Base-by-base conservation (phyloP, 1,139 yeast genomes). In the Magnusiomyces sp. region DNA sequence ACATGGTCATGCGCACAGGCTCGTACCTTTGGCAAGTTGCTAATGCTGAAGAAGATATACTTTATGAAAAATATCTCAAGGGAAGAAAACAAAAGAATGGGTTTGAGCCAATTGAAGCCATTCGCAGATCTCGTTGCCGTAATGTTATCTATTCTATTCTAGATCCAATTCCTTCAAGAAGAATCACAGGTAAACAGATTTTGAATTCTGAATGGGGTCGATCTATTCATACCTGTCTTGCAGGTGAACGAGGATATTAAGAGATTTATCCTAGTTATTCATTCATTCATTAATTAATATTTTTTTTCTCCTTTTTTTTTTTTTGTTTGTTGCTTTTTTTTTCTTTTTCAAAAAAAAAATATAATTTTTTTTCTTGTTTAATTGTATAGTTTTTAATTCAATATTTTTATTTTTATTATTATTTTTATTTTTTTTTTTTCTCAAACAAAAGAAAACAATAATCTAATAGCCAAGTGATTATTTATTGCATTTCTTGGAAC, bases 1-100 rank as follows among this genome's bases (percentile, higher is more conserved):
- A 90, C 67, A 89, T 92, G 97, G 97, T 96, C 9, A 90, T 92
- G 97, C 76, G 97, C 62, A 87, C 96, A 0, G 98, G 97, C 1
- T 75, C 95, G 51, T 95, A 90, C 61, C 69, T 92, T 52, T 92
- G 98, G 98, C 82, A 84, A 59, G 71, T 81, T 52, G 97, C 97
- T 2, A 80, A 79, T 55, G 62, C 64, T 29, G 76, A 73, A 45
- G 87, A 81, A 49, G 97, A 92, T 65, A 94, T 83, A 58, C 87
- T 85, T 63, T 90, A 81, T 65, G 70, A 73, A 45, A 81, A 77
- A 58, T 92, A 90, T 62, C 69, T 90, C 51, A 73, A 74, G 48
- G 87, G 85, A 54, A 73, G 97, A 52, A 87, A 84, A 63, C 83
- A 83, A 53, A 80, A 83, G 20, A 76, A 80, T 33, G 97, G 97